Evolutionary conservation across 2,329 filamentous ascomycete genomes (phyloP).

Genomic region (Coniochaeta pulveracea): DNA sequence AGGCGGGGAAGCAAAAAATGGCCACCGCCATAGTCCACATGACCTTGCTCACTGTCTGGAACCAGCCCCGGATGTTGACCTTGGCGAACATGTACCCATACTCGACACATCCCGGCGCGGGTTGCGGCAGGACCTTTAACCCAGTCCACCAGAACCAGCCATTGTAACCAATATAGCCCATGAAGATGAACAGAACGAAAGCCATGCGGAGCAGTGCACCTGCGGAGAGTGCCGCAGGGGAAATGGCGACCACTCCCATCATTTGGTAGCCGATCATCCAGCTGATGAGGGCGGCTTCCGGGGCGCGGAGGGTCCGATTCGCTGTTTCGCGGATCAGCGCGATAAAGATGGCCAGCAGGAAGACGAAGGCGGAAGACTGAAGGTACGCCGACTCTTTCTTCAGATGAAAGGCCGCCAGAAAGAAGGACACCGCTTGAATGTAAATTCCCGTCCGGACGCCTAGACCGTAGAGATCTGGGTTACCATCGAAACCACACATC

Average conservation of each 20-base stretch:
- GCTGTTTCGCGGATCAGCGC: slow-evolving; percentile 3
- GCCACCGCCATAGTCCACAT: neutral
- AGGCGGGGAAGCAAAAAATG: neutral
- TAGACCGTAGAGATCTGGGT: slow-evolving; percentile 4
- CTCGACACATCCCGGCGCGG: neutral
- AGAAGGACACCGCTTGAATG: slow-evolving; percentile 1
- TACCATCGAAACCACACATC: slow-evolving; percentile 3
- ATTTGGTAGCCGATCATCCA: slow-evolving; percentile 1
- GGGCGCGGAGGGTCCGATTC: neutral
- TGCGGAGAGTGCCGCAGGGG: neutral
- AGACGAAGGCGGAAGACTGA: slow-evolving; percentile 1
- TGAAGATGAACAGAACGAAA: neutral
- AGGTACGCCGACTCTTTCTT: slow-evolving; percentile 2
- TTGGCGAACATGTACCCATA: slow-evolving; percentile 3
- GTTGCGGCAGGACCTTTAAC: neutral
- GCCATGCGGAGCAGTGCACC: neutral
- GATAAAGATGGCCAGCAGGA: slow-evolving; percentile 1
- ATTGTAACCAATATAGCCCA: neutral
- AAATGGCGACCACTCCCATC: neutral
- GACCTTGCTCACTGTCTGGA: slow-evolving; percentile 3
- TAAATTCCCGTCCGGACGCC: slow-evolving; percentile 2
- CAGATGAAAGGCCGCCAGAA: slow-evolving; percentile 1
- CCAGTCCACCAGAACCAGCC: slow-evolving; percentile 4
- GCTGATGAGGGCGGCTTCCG: slow-evolving; percentile 2
- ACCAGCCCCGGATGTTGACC: slow-evolving; percentile 5